Evolutionary conservation across 345 rosid genomes (phyloP), one percentile per base, ranked within the genome.

Genomic region (Angophora floribunda): DNA sequence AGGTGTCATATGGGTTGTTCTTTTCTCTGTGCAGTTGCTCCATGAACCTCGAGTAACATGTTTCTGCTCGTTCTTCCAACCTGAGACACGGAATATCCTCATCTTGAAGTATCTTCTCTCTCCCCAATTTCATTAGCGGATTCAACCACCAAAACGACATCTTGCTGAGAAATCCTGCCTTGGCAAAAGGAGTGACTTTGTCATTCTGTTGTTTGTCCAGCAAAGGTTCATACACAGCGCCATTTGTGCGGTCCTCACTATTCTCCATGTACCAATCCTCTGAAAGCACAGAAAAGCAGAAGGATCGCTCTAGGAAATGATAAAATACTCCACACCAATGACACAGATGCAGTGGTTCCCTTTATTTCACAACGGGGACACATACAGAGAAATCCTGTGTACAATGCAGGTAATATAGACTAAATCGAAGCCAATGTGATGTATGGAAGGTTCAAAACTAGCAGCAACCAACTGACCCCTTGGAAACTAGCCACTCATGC

Each of bases 61-160:
- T 87, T 63, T 87, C 36, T 11, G 93, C 95, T 86, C 36, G 91
- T 51, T 92, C 93, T 50, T 53, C 91, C 45, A 13, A 52, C 85
- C 94, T 87, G 52, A 94, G 86, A 14, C 32, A 75, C 45, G 95
- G 95, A 84, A 95, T 89, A 57, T 95, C 95, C 30, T 93, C 86
- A 30, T 91, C 90, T 47, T 88, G 92, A 2, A 95, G 91, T 50
- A 87, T 85, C 88, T 91, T 91, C 85, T 89, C 57, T 67, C 89
- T 93, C 9, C 96, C 95, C 70, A 91, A 90, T 70, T 90, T 93
- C 94, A 95, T 52, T 28, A 95, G 85, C 65, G 96, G 93, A 92
- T 92, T 93, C 89, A 94, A 75, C 97, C 96, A 94, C 93, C 93
- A 92, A 90, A 94, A 93, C 51, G 92, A 90, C 89, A 93, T 85